Percentiles rank a stretch among this genome's conserved stretches.
Evolutionary conservation across 495 filamentous ascomycete species (phyloP).

Genomic region (Aspergillus baeticus): DNA sequence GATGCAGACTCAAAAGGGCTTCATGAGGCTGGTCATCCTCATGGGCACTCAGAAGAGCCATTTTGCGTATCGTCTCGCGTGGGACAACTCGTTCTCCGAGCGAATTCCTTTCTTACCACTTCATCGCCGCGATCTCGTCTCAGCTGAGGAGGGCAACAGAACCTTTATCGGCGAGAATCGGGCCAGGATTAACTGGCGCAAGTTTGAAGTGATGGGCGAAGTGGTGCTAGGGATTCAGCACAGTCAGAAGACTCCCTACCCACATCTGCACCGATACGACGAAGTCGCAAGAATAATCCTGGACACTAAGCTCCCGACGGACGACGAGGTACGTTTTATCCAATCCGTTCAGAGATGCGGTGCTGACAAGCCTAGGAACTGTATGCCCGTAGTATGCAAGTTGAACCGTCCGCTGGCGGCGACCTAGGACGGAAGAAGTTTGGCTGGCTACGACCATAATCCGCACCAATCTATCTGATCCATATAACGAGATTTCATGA

Average conservation of each 20-base stretch:
- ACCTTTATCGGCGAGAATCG: slow-evolving; percentile 77
- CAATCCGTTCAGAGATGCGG: not conserved
- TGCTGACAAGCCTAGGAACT: slow-evolving; percentile 36
- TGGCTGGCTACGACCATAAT: slow-evolving; percentile 42
- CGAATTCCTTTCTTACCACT: slow-evolving; percentile 95
- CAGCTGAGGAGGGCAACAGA: slow-evolving; percentile 86
- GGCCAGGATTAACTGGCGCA: slow-evolving; percentile 92
- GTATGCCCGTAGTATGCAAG: slow-evolving; percentile 44
- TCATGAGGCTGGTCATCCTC: slow-evolving; percentile 83
- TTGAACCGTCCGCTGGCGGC: slow-evolving; percentile 43
- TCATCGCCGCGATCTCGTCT: slow-evolving; percentile 82
- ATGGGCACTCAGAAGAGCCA: slow-evolving; percentile 91
- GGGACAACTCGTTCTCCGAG: slow-evolving; percentile 88
- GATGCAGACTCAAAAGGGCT: slow-evolving; percentile 67
- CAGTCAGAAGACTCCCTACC: slow-evolving; percentile 84
- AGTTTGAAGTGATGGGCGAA: slow-evolving; percentile 95
- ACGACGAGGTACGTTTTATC: slow-evolving; percentile 47
- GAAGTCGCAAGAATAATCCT: slow-evolving; percentile 68
- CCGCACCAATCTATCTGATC: not conserved
- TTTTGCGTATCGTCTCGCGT: slow-evolving; percentile 91
- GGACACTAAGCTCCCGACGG: slow-evolving; percentile 56
- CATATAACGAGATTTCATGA: slow-evolving; percentile 12
- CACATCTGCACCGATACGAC: slow-evolving; percentile 64
- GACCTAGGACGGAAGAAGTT: slow-evolving; percentile 43
- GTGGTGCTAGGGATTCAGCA: slow-evolving; percentile 85